Base-by-base conservation (phyloP, 1,139 yeast species). In the Magnusiomyces magnusii region DNA sequence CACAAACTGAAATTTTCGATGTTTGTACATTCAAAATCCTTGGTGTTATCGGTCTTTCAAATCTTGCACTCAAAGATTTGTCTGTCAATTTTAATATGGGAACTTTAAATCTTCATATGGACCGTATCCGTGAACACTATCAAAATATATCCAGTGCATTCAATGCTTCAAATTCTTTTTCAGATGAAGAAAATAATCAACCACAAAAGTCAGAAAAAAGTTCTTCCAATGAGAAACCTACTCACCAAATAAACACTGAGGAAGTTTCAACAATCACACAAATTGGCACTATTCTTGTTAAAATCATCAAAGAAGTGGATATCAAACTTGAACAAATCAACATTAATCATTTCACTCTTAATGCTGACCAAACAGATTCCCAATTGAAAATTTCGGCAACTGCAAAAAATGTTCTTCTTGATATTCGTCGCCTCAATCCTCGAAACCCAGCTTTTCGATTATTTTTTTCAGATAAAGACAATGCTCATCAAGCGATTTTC, bases 401-500 rank as follows among this genome's bases (percentile, higher is more conserved):
- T 10, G 69, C 72, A 53, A 72, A 74, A 53, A 78, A 75, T 58
- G 57, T 75, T 55, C 68, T 69, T 15, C 60, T 76, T 44, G 78
- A 75, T 55, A 54, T 75, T 25, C 64, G 77, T 41, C 67, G 78
- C 1, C 68, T 76, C 58, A 74, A 72, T 58, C 70, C 76, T 15
- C 66, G 67, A 49, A 70, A 71, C 53, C 76, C 78, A 9, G 76
- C 77, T 2, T 75, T 75, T 63, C 69, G 72, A 61, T 66, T 76
- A 59, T 65, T 70, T 47, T 76, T 74, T 61, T 64, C 67, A 1
- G 68, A 67, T 9, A 65, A 63, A 21, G 76, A 73, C 51, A 63
- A 67, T 27, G 78, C 78, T 5, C 79, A 76, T 61, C 79, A 76
- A 63, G 74, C 75, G 2, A 69, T 75, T 15, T 64, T 73, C 57